phyloP scores from a whole-genome alignment of 306 rosid species.

The apple (Malus domestica) region DNA sequence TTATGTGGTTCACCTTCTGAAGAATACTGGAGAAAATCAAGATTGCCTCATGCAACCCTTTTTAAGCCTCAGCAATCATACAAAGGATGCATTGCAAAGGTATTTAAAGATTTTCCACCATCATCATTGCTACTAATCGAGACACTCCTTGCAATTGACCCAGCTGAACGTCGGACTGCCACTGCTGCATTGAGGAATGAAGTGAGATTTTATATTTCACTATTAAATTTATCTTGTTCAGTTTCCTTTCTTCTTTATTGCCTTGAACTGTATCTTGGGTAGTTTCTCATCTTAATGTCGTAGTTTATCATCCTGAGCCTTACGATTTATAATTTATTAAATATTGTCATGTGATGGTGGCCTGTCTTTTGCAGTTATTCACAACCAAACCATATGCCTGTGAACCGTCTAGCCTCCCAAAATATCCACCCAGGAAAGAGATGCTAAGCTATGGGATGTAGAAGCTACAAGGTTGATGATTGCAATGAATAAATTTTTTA shows the following conservation, averaged over 20 bases:
- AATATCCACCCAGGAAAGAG: slow-evolving; percentile 99
- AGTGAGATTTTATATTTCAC: slow-evolving; percentile 47
- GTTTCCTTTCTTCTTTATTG: neutral
- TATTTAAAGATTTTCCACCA: slow-evolving; percentile 64
- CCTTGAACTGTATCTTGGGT: slow-evolving; percentile 2
- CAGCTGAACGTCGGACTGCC: slow-evolving; percentile 76
- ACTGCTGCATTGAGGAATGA: slow-evolving; percentile 72
- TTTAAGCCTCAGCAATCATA: slow-evolving; percentile 85
- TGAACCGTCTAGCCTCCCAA: slow-evolving; percentile 97
- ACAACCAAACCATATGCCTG: slow-evolving; percentile 89
- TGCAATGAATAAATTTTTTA: slow-evolving; percentile 17
- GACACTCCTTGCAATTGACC: slow-evolving; percentile 74
- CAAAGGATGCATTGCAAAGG: slow-evolving; percentile 67
- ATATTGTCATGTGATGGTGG: neutral
- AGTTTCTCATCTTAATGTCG: neutral
- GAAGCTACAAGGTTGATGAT: slow-evolving; percentile 83
- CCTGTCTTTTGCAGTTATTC: slow-evolving; percentile 66
- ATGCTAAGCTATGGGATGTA: slow-evolving; percentile 92
- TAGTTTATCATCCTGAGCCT: neutral
- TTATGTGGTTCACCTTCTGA: slow-evolving; percentile 91
- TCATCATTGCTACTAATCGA: slow-evolving; percentile 78
- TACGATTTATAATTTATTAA: neutral
- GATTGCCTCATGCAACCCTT: slow-evolving; percentile 82
- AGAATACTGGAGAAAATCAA: slow-evolving; percentile 81
- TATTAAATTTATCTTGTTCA: slow-evolving; percentile 3